phyloP scores from a whole-genome alignment of 1,284 basidiomycete genomes.

The Fomitopsis pinicola region DNA sequence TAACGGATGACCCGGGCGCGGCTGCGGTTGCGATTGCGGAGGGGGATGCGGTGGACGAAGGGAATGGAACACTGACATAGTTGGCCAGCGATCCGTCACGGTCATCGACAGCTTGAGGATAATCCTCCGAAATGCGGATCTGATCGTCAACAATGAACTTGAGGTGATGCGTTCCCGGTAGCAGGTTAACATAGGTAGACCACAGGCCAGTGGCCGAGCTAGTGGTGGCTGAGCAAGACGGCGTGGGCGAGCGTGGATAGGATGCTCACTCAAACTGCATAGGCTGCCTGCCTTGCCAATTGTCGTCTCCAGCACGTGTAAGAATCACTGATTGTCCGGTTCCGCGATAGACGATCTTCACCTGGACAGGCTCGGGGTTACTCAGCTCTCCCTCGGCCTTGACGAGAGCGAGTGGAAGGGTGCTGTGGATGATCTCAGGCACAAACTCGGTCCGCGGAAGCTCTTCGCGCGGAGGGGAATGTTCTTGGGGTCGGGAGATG shows the following conservation, averaged over 20 bases:
- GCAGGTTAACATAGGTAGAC: slow-evolving; percentile 51
- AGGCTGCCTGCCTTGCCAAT: slow-evolving; percentile 61
- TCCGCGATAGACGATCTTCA: slow-evolving; percentile 61
- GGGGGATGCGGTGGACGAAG: slow-evolving; percentile 28
- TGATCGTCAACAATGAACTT: slow-evolving; percentile 95
- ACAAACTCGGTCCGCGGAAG: slow-evolving; percentile 34
- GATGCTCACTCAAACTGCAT: slow-evolving; percentile 60
- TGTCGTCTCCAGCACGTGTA: slow-evolving; percentile 65
- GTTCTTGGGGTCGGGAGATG: slow-evolving; percentile 27
- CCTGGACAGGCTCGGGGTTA: slow-evolving; percentile 39
- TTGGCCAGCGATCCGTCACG: slow-evolving; percentile 90
- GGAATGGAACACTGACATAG: slow-evolving; percentile 68
- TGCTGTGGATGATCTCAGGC: slow-evolving; percentile 56
- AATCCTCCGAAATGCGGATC: slow-evolving; percentile 74
- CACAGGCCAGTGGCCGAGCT: slow-evolving; percentile 36
- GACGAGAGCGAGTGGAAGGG: slow-evolving; percentile 54
- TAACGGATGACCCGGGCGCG: neutral
- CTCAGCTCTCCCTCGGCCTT: slow-evolving; percentile 32
- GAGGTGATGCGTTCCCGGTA: slow-evolving; percentile 92
- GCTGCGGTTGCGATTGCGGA: slow-evolving; percentile 8
- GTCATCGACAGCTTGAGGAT: slow-evolving; percentile 91
- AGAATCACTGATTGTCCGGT: slow-evolving; percentile 58
- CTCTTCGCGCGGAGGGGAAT: slow-evolving; percentile 25
- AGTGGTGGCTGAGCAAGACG: slow-evolving; percentile 1
- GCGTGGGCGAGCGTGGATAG: slow-evolving; percentile 1